Evolutionary conservation across 441 rosid genomes (phyloP).

Genomic region (Erodium chrysanthum): DNA sequence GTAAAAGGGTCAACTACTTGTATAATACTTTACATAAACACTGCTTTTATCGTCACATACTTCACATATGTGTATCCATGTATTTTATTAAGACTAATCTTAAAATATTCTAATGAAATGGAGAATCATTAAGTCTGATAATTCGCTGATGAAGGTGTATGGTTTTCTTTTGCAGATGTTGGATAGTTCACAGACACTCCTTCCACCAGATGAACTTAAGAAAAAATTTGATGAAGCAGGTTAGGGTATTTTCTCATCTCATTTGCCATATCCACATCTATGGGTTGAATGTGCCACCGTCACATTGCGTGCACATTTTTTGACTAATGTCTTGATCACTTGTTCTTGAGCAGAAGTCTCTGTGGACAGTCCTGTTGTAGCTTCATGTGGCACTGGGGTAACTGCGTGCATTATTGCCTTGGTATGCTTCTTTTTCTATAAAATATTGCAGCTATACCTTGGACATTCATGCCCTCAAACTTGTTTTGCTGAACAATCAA

Average conservation of each 20-base stretch:
- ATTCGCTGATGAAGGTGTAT: not conserved
- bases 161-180: constrained; percentile 1
- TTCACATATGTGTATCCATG: not conserved
- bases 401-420: constrained; percentile 7
- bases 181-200: not conserved
- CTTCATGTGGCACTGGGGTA: constrained; percentile 5
- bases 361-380: constrained; percentile 7
- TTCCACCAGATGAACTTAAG: constrained; percentile 1
- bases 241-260: not conserved
- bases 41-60: not conserved
- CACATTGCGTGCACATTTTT: not conserved
- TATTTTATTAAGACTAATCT: not conserved
- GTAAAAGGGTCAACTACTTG: not conserved
- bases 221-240: constrained; percentile 1
- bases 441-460: too few species aligned
- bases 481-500: not conserved
- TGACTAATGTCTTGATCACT: not conserved
- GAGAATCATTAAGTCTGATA: not conserved
- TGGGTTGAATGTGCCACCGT: not conserved
- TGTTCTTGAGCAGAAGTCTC: not conserved
- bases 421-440: not conserved
- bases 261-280: not conserved
- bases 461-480: not conserved
- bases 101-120: not conserved
- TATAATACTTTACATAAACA: not conserved